Conservation (phyloP, 768 basidiomycete genomes). For the Lepiota brunneoincarnata region DNA sequence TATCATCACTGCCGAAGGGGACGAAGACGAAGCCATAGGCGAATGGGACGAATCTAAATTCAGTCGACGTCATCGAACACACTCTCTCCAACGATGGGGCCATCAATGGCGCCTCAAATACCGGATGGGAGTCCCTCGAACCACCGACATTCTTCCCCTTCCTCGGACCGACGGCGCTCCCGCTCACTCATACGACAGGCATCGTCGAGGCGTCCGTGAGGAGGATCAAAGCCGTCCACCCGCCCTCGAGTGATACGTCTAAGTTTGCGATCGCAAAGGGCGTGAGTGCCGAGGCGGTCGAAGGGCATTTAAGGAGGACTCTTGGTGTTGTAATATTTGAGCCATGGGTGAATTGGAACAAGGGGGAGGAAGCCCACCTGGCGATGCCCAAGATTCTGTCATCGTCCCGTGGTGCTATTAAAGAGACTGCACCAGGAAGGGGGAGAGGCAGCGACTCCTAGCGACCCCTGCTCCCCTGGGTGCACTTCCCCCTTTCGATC, state of each 20-base stretch:
- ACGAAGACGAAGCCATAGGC: background rate
- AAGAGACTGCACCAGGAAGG: constrained; percentile 27
- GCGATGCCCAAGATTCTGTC: constrained; percentile 34
- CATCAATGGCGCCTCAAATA: constrained; percentile 1
- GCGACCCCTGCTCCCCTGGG: too few species aligned
- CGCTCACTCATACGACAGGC: constrained; percentile 61
- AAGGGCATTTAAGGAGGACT: constrained; percentile 32
- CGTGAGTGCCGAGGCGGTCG: constrained; percentile 29
- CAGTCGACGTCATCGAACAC: background rate
- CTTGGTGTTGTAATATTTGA: constrained; percentile 36
- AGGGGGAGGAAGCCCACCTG: constrained; percentile 31
- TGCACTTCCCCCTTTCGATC: constrained; percentile 40
- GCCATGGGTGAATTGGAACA: constrained; percentile 43
- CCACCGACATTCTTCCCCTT: constrained; percentile 24
- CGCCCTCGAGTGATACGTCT: constrained; percentile 21
- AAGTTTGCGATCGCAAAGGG: constrained; percentile 15
- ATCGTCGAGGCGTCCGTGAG: constrained; percentile 67
- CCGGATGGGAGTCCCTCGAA: constrained; percentile 18
- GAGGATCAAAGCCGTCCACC: constrained; percentile 37
- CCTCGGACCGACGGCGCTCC: constrained; percentile 55
- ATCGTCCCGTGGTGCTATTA: constrained; percentile 30
- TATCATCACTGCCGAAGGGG: background rate
- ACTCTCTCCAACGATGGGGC: background rate
- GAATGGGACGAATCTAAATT: background rate
- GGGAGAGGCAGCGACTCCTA: constrained; percentile 22